Conservation (phyloP, 495 filamentous ascomycete species). For the Trichoderma gamsii region DNA sequence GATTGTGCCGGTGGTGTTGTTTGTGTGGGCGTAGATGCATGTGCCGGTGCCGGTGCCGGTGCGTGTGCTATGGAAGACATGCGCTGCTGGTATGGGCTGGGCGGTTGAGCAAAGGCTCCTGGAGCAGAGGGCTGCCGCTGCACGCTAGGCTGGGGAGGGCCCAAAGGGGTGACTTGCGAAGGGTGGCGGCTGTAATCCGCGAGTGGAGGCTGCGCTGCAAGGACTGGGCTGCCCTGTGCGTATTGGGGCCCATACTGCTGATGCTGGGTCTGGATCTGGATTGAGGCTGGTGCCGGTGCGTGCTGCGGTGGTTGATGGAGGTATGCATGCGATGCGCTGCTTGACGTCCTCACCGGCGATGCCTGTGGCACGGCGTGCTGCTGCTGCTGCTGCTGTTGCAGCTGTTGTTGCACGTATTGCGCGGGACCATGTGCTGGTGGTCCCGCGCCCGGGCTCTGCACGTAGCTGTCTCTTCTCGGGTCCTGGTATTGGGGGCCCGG, state of each 20-base stretch:
- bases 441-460: slow-evolving; percentile 36
- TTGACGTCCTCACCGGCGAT: slow-evolving; percentile 42
- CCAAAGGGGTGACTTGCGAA: slow-evolving; percentile 49
- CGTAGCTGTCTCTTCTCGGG: slow-evolving; percentile 41
- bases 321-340: slow-evolving; percentile 38
- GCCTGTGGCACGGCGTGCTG: slow-evolving; percentile 45
- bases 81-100: slow-evolving; percentile 51
- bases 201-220: slow-evolving; percentile 37
- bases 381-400: slow-evolving; percentile 22
- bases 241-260: slow-evolving; percentile 41
- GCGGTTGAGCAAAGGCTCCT: slow-evolving; percentile 37
- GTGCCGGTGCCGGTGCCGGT: slow-evolving; percentile 20
- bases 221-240: slow-evolving; percentile 49
- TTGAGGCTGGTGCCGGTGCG: slow-evolving; percentile 52
- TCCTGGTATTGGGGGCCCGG: slow-evolving; percentile 32
- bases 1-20: neutral
- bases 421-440: slow-evolving; percentile 32
- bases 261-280: slow-evolving; percentile 49
- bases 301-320: slow-evolving; percentile 45
- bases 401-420: slow-evolving; percentile 32
- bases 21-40: slow-evolving; percentile 25
- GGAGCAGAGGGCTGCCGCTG: slow-evolving; percentile 35
- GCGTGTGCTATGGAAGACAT: slow-evolving; percentile 32
- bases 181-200: slow-evolving; percentile 42
- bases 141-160: slow-evolving; percentile 38